These are phyloP conservation scores for Fusarium decemcellulare DNA, from an alignment of 2,329 filamentous ascomycete genomes.

Conservation along the genomic window DNA sequence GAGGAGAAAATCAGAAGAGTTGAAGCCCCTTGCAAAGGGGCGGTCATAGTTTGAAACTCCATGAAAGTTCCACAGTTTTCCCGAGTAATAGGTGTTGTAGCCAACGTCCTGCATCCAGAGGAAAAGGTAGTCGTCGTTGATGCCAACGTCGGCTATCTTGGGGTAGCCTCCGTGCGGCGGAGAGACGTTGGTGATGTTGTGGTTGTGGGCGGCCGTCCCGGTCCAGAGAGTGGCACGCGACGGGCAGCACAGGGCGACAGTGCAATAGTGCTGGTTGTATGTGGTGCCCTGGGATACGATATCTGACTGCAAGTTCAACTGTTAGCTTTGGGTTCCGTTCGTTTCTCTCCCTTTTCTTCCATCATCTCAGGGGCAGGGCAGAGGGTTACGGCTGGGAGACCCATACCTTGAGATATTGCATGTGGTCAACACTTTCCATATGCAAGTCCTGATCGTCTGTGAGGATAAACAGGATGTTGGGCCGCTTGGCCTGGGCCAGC, in stretches of 20 bases:
- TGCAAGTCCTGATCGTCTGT: conserved; percentile 77
- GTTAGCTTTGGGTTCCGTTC: too few relatives aligned
- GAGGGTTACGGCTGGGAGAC: not conserved
- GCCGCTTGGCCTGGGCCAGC: conserved; percentile 27
- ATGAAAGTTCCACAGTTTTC: conserved; percentile 79
- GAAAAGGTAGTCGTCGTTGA: conserved; percentile 73
- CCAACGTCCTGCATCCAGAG: conserved; percentile 77
- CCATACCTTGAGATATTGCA: conserved; percentile 65
- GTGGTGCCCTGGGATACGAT: conserved; percentile 66
- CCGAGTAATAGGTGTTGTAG: conserved; percentile 79
- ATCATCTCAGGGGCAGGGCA: too few relatives aligned
- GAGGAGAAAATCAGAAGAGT: conserved; percentile 11
- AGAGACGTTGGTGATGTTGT: conserved; percentile 72
- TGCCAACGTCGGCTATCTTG: conserved; percentile 74
- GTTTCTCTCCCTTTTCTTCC: too few relatives aligned
- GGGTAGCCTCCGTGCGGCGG: conserved; percentile 60
- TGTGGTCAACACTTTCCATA: conserved; percentile 71
- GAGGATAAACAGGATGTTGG: conserved; percentile 75
- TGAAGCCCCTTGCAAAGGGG: conserved; percentile 57
- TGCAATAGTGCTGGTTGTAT: conserved; percentile 74
- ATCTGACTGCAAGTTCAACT: not conserved
- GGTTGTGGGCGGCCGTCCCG: conserved; percentile 76
- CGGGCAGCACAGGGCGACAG: conserved; percentile 74
- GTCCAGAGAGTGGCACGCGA: conserved; percentile 75
- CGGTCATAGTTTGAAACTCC: conserved; percentile 70